phyloP scores from a whole-genome alignment of 108 stramenopile species.

The Asterionellopsis glacialis region DNA sequence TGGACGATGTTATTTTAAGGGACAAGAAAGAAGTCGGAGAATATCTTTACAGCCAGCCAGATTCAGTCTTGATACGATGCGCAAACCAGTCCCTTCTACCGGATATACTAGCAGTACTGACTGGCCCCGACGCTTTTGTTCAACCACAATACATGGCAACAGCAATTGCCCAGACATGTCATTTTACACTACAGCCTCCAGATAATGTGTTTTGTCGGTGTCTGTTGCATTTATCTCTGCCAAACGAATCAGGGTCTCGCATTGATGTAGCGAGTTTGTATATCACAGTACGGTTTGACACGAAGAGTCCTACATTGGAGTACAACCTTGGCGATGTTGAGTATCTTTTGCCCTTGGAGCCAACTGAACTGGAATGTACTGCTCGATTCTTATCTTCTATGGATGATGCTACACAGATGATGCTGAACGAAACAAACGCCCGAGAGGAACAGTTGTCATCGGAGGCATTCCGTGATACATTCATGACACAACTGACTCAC shows the following conservation, averaged over 20 bases:
- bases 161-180: constrained; percentile 30
- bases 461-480: constrained; percentile 46
- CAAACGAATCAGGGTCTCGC: constrained; percentile 26
- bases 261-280: constrained; percentile 44
- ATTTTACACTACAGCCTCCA: constrained; percentile 41
- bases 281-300: constrained; percentile 50
- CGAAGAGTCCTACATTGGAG: constrained; percentile 28
- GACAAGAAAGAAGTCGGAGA: constrained; percentile 34
- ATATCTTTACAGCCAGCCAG: constrained; percentile 25
- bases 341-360: constrained; percentile 10
- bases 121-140: constrained; percentile 35
- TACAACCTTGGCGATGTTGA: constrained; percentile 8
- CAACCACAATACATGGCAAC: constrained; percentile 53
- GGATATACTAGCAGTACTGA: constrained; percentile 67
- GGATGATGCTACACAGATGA: constrained; percentile 10
- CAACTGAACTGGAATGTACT: not conserved
- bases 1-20: constrained; percentile 29
- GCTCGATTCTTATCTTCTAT: constrained; percentile 17
- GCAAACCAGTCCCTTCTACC: constrained; percentile 82
- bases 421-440: constrained; percentile 3
- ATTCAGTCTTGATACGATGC: constrained; percentile 42
- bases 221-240: constrained; percentile 23
- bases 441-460: not conserved
- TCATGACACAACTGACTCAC: constrained; percentile 17
- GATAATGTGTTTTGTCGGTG: constrained; percentile 24